phyloP scores from a whole-genome alignment of 768 basidiomycete genomes.

The Tricholoma flavovirens region DNA sequence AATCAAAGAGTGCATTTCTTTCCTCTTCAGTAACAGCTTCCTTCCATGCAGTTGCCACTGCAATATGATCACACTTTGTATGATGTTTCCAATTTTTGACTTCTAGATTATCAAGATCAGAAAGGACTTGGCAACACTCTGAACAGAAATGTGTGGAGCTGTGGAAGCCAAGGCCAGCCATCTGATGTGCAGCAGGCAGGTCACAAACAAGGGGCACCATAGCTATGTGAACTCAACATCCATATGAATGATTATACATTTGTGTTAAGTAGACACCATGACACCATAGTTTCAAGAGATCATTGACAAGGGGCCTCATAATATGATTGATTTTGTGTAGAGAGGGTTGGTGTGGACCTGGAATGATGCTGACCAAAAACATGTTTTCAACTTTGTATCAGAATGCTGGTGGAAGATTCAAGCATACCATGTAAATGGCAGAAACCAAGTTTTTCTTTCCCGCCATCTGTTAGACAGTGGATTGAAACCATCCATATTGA shows the following conservation, averaged over 20 bases:
- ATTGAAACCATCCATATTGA: background rate
- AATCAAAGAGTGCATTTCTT: constrained; percentile 12
- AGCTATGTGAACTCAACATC: constrained; percentile 22
- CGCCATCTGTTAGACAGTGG: background rate
- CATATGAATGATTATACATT: constrained; percentile 18
- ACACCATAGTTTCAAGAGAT: constrained; percentile 28
- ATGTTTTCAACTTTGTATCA: constrained; percentile 32
- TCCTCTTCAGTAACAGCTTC: constrained; percentile 11
- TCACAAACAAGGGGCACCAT: constrained; percentile 31
- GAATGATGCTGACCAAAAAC: constrained; percentile 32
- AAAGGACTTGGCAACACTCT: constrained; percentile 14
- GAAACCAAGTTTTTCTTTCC: background rate
- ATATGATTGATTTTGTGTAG: constrained; percentile 30
- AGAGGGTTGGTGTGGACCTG: constrained; percentile 33
- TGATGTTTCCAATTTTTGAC: constrained; percentile 9
- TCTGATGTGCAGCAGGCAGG: constrained; percentile 27
- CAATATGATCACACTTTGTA: background rate
- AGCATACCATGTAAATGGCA: constrained; percentile 26
- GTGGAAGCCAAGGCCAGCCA: constrained; percentile 19
- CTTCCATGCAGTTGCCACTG: constrained; percentile 12
- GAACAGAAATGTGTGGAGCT: constrained; percentile 16
- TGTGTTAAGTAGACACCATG: constrained; percentile 23
- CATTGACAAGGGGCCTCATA: constrained; percentile 31
- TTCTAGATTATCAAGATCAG: constrained; percentile 18
- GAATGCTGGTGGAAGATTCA: constrained; percentile 30